phyloP scores from a whole-genome alignment of 495 filamentous ascomycete species.

The Aspergillus coremiiformis region DNA sequence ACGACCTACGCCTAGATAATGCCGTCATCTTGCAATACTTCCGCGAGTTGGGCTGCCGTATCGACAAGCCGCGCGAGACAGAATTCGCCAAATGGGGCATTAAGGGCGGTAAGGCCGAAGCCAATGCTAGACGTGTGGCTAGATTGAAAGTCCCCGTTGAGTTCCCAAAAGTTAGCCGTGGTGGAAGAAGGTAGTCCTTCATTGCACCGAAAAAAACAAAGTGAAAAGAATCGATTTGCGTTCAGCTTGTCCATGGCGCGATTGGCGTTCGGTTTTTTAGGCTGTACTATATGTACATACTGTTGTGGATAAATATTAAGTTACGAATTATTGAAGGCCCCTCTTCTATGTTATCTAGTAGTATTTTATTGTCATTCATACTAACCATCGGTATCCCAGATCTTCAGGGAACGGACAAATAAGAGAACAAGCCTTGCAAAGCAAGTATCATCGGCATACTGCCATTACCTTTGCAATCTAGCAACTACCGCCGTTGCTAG shows the following conservation, averaged over 20 bases:
- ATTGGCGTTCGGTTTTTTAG: not conserved
- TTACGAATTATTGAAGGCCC: not conserved
- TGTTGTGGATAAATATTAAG: not conserved
- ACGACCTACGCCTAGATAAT: slow-evolving; percentile 71
- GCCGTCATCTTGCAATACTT: slow-evolving; percentile 58
- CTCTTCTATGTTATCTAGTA: not conserved
- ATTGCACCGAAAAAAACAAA: not conserved
- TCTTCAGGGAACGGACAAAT: no score
- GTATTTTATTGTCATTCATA: not conserved
- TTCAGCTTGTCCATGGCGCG: not conserved
- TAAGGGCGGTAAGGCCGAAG: slow-evolving; percentile 53
- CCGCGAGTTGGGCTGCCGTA: slow-evolving; percentile 68
- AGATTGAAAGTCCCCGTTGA: slow-evolving; percentile 69
- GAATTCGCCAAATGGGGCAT: slow-evolving; percentile 39
- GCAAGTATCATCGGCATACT: no score
- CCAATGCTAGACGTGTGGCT: slow-evolving; percentile 53
- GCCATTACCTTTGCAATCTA: no score
- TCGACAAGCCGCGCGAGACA: slow-evolving; percentile 35
- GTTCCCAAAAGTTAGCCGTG: slow-evolving; percentile 61
- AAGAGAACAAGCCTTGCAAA: no score
- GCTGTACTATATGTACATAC: not conserved
- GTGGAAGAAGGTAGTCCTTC: slow-evolving; percentile 21
- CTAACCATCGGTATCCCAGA: no score
- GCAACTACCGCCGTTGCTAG: no score
- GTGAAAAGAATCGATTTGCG: not conserved